These are phyloP conservation scores for Protostelium mycophagum DNA, from an alignment of 78 protist species.

Conservation along the genomic window DNA sequence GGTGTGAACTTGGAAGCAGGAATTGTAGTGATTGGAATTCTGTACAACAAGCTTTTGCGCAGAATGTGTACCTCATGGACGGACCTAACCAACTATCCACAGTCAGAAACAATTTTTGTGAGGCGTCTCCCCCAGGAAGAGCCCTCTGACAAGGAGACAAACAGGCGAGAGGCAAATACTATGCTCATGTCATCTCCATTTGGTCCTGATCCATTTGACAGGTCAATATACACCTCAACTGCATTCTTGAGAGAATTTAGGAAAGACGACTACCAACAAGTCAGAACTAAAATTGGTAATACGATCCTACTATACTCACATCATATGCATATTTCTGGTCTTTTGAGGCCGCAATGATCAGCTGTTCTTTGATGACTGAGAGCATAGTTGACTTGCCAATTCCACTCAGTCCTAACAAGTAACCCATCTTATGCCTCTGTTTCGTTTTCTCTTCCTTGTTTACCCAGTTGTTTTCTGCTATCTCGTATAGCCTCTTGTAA, in stretches of 20 bases:
- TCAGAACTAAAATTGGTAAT: background rate
- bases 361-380: constrained; percentile 1
- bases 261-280: constrained; percentile 1
- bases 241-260: constrained; percentile 1
- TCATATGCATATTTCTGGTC: constrained; percentile 1
- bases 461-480: constrained; percentile 1
- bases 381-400: constrained; percentile 1
- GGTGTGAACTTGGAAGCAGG: constrained; percentile 2
- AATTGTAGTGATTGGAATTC: background rate
- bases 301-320: constrained; percentile 1
- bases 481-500: constrained; percentile 1
- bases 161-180: constrained; percentile 1
- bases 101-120: background rate
- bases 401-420: constrained; percentile 1
- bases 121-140: constrained; percentile 1
- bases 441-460: constrained; percentile 1
- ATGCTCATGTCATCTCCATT: constrained; percentile 1
- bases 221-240: constrained; percentile 1
- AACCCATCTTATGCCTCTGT: constrained; percentile 1
- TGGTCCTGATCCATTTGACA: constrained; percentile 1
- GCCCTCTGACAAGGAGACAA: constrained; percentile 2
- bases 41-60: background rate
- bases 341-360: background rate
- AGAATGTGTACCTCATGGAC: too few species aligned
- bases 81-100: too few species aligned